Base-by-base conservation (phyloP, 495 filamentous ascomycete species). In the Evernia prunastri region DNA sequence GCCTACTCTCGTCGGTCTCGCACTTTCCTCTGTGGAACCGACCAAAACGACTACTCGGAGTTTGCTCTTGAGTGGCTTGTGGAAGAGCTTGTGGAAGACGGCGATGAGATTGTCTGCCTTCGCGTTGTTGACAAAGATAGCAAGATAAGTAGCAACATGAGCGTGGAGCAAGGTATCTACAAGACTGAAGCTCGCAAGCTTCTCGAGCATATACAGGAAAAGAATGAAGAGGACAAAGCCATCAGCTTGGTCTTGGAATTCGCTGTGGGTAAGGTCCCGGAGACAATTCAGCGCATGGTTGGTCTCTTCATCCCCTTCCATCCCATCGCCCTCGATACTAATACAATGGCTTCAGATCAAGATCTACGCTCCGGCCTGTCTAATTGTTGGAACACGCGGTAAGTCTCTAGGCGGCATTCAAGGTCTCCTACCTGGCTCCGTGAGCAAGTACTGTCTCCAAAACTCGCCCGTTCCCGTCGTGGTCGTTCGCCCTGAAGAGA, bases 381-480 rank as follows among this genome's bases (percentile, higher is more conserved):
- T 98, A n/a, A 84, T 98, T 36, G 94, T 98, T 29, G 94, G 94
- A 40, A 97, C 94, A 4, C 83, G 89, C 64, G 94, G 94, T 53
- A 85, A 91, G 59, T 92, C 86, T 58, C 80, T 97, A 9, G 89
- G 89, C 45, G 92, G 94, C 57, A 83, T 97, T 36, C 92, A 96
- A 75, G 89, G 89, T 54, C 81, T 97, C n/a, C 82, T 97, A 35
- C 89, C 88, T 18, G 94, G 91, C 67, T 96, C 91, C 0, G 91
- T 97, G 61, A 96, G 91, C 35, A 96, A 97, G 71, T 98, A 96
- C 78, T 97, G 94, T 68, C 81, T 97, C 17, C 93, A 97, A 72
- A 90, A 96, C 74, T 96, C 90, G 11, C 94, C 94, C 1, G 89
- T 98, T 25, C 94, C 94, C n/a, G 93, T 97, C 3, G 91, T 97